phyloP scores from a whole-genome alignment of 2,329 filamentous ascomycete genomes.

The Colletotrichum shisoi region DNA sequence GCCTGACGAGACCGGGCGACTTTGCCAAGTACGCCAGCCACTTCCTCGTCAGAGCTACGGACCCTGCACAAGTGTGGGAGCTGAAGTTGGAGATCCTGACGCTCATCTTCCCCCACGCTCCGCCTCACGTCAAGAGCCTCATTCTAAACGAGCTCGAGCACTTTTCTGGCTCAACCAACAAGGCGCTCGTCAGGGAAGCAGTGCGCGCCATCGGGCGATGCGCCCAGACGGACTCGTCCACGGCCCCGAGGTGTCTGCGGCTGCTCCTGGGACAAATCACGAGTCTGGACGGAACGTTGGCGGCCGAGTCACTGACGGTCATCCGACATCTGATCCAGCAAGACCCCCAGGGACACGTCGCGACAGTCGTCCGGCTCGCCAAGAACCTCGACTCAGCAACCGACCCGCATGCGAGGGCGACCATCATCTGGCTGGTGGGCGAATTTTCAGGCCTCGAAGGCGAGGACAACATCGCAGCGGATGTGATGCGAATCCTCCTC shows the following conservation, averaged over 20 bases:
- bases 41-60: slow-evolving; percentile 83
- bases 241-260: slow-evolving; percentile 79
- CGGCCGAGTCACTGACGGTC: slow-evolving; percentile 92
- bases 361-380: slow-evolving; percentile 86
- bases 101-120: slow-evolving; percentile 85
- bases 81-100: slow-evolving; percentile 92
- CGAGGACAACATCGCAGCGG: slow-evolving; percentile 89
- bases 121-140: slow-evolving; percentile 78
- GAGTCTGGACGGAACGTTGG: slow-evolving; percentile 84
- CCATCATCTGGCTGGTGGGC: slow-evolving; percentile 96
- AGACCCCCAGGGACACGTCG: slow-evolving; percentile 78
- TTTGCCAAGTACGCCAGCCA: slow-evolving; percentile 90
- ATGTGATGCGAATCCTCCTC: slow-evolving; percentile 86
- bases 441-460: slow-evolving; percentile 85
- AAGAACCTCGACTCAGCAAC: slow-evolving; percentile 90
- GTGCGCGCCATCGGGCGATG: slow-evolving; percentile 94
- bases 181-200: slow-evolving; percentile 82
- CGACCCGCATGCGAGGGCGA: slow-evolving; percentile 87
- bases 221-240: slow-evolving; percentile 76
- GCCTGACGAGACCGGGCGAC: slow-evolving; percentile 74
- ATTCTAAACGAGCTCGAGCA: slow-evolving; percentile 94
- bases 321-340: slow-evolving; percentile 96
- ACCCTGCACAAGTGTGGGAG: slow-evolving; percentile 83
- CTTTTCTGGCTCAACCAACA: slow-evolving; percentile 76
- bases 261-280: slow-evolving; percentile 87